Conservation (phyloP, 805 yeast species). For the Ogataea degrootiae region DNA sequence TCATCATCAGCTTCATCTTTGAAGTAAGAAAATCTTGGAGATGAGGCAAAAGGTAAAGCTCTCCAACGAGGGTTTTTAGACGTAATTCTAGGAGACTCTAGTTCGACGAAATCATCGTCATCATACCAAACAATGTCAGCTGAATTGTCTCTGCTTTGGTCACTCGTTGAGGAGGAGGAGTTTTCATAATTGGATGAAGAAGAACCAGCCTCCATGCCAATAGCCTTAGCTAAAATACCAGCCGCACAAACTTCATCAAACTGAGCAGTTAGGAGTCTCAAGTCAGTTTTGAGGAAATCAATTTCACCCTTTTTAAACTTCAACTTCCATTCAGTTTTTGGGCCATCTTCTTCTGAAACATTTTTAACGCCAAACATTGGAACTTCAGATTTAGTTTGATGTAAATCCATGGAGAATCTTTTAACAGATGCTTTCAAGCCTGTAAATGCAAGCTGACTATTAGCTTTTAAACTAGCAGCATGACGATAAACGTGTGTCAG, state of each 20-base stretch:
- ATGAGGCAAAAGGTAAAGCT: slow-evolving; percentile 46
- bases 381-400: slow-evolving; percentile 49
- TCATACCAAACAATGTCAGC: slow-evolving; percentile 56
- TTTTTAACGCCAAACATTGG: slow-evolving; percentile 10
- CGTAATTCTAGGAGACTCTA: slow-evolving; percentile 45
- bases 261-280: slow-evolving; percentile 59
- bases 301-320: slow-evolving; percentile 67
- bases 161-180: slow-evolving; percentile 16
- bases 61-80: slow-evolving; percentile 35
- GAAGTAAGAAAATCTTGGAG: slow-evolving; percentile 60
- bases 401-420: slow-evolving; percentile 57
- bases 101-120: slow-evolving; percentile 67
- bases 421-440: slow-evolving; percentile 68
- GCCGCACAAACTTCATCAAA: slow-evolving; percentile 53
- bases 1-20: slow-evolving; percentile 43
- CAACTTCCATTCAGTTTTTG: slow-evolving; percentile 46
- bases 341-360: slow-evolving; percentile 35
- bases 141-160: slow-evolving; percentile 5
- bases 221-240: slow-evolving; percentile 33
- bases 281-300: slow-evolving; percentile 62
- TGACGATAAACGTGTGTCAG: slow-evolving; percentile 68
- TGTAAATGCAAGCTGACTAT: slow-evolving; percentile 46
- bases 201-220: slow-evolving; percentile 22
- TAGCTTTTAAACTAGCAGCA: slow-evolving; percentile 33
- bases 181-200: slow-evolving; percentile 14